Evolutionary conservation across 2,329 filamentous ascomycete genomes (phyloP), one percentile per base, ranked within the genome.

Genomic region (Penicillium occitanis): DNA sequence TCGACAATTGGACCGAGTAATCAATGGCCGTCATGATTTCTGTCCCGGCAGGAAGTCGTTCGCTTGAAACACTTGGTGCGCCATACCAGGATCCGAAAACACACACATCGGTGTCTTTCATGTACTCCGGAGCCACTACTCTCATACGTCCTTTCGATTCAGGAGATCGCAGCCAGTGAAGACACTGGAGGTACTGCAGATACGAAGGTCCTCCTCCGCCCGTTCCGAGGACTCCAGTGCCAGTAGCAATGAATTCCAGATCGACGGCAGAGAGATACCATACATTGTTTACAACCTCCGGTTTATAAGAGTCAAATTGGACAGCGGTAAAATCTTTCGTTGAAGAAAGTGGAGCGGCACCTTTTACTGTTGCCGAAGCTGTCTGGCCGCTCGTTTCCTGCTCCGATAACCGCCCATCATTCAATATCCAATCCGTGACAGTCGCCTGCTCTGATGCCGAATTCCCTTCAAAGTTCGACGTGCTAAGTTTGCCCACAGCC

Each of bases 1-100:
- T 68, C n/a, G 71, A 64, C n/a, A 74, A 63, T 60, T 68, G 71
- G 61, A 71, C 69, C 14, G 69, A 67, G 64, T 81, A 78, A 78
- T 79, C 72, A 40, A 77, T 67, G 11, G 74, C 69, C 10, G 69
- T 67, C 51, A 70, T 68, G n/a, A 75, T 66, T 51, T 73, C 70
- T 19, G 63, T 67, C 22, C 74, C 74, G 10, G 70, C 68, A 8
- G 71, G 67, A n/a, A 71, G 70, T 37, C 74, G 63, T 63, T 76
- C 73, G 22, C 71, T 70, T 22, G 71, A 69, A 17, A 75, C 74
- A n/a, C 70, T 73, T 13, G 74, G 75, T 19, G 70, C 70, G 48
- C 81, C 81, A 51, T 81, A 81, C 72, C 80, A 80, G 0, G 79
- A 78, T 0, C 80, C 80, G 30, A 81, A 78, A 60, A 77, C 80